Evolutionary conservation across 75 land plant species (phyloP), one percentile per base, ranked within the genome.

Genomic region (Azolla pinnata): DNA sequence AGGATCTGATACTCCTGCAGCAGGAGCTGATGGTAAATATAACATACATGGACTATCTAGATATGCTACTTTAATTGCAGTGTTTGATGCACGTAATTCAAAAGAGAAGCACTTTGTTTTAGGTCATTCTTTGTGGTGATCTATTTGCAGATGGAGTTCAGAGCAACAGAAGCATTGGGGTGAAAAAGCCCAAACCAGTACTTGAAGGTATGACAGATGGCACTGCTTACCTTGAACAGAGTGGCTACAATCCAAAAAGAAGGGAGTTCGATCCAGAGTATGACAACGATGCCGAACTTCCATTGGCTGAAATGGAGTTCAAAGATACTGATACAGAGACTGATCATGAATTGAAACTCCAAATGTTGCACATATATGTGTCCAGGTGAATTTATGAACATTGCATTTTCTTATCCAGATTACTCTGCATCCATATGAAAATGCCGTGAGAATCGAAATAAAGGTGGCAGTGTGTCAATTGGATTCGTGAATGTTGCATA

Each of bases 251-350:
- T 56, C 69, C 90, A 20, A 95, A 95, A 79, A 79, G 99, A 69
- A 84, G 81, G 47, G 99, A 95, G 61, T 95, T 95, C 65, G 99
- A 95, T 30, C 72, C 84, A 40, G 99, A 95, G 63, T 95, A 90
- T 68, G 99, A 95, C 56, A 90, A 95, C 64, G 90, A 95, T 72
- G 99, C 99, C 0, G 99, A 95, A 63, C 72, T 82, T 59, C 73
- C 77, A 47, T 67, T 95, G 51, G 99, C 97, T 47, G 99, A 95
- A 38, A 95, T 95, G 99, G 99, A 95, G 70, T 95, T 95, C 52
- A 90, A 86, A 65, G 92, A 95, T 0, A 82, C 65, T 55, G 99
- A 95, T 47, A 63, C 86, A 32, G 88, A 86, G 59, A 76, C 80
- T 29, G 99, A 95, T 34, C 81, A 64, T 33, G 88, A 95, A 63